A percentile compares a stretch with the other conserved stretches of the same genome.
Evolutionary conservation across 306 rosid species (phyloP).

Genomic region (Glycyrrhiza uralensis): DNA sequence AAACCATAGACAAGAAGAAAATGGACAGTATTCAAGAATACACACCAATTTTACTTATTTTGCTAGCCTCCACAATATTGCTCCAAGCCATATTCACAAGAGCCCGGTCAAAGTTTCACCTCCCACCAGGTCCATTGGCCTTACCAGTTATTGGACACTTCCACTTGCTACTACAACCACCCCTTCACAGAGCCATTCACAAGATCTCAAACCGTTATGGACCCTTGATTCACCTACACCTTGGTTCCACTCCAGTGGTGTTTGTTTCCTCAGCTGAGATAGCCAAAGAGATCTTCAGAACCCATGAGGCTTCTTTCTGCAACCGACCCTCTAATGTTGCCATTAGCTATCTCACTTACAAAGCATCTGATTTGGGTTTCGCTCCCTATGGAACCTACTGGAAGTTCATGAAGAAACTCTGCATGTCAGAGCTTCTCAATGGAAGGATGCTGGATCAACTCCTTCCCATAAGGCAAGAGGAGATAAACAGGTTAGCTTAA

Average conservation of each 20-base stretch:
- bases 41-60: conserved; percentile 36
- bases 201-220: conserved; percentile 51
- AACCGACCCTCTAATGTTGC: conserved; percentile 40
- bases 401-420: conserved; percentile 66
- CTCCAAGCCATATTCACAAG: conserved; percentile 32
- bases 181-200: conserved; percentile 41
- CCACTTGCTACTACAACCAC: conserved; percentile 16
- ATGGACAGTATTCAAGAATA: conserved; percentile 44
- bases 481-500: no score
- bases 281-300: conserved; percentile 52
- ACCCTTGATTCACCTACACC: conserved; percentile 42
- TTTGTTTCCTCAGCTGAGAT: conserved; percentile 54
- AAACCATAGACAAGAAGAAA: not conserved
- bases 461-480: conserved; percentile 40
- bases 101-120: not conserved
- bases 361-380: conserved; percentile 38
- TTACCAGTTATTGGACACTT: conserved; percentile 45
- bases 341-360: conserved; percentile 44
- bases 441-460: conserved; percentile 45
- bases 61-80: conserved; percentile 29
- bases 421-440: conserved; percentile 56
- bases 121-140: conserved; percentile 41
- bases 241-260: conserved; percentile 42
- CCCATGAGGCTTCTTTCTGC: conserved; percentile 40
- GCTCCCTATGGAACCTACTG: conserved; percentile 61